Percentiles rank a stretch among this genome's conserved stretches.
phyloP scores from a whole-genome alignment of 2,329 filamentous ascomycete species.

The Clonostachys rosea region DNA sequence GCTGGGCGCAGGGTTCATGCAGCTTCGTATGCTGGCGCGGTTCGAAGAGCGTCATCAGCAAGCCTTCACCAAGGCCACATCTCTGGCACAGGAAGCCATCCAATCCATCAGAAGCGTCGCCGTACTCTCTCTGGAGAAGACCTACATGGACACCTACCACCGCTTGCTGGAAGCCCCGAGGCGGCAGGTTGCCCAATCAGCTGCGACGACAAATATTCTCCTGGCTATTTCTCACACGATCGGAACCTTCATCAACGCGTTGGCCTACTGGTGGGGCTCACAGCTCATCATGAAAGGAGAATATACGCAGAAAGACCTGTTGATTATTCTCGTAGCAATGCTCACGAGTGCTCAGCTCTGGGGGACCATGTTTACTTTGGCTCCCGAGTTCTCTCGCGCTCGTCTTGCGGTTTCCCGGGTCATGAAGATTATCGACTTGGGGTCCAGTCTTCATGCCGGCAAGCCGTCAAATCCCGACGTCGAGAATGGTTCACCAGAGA shows the following conservation, averaged over 20 bases:
- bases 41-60: conserved; percentile 60
- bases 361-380: conserved; percentile 70
- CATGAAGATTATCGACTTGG: conserved; percentile 41
- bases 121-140: conserved; percentile 46
- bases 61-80: conserved; percentile 59
- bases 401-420: conserved; percentile 56
- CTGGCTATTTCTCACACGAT: conserved; percentile 55
- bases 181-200: conserved; percentile 46
- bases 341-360: conserved; percentile 70
- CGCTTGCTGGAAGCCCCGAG: conserved; percentile 43
- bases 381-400: conserved; percentile 67
- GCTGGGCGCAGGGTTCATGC: conserved; percentile 64
- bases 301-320: conserved; percentile 64
- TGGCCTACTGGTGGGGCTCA: conserved; percentile 78
- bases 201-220: conserved; percentile 50
- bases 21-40: conserved; percentile 56
- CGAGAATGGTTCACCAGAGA: conserved; percentile 25
- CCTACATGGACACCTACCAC: conserved; percentile 47
- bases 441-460: conserved; percentile 11
- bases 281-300: conserved; percentile 63
- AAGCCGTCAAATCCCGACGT: conserved; percentile 22
- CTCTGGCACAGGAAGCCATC: conserved; percentile 63
- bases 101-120: conserved; percentile 62
- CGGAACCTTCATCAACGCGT: conserved; percentile 65
- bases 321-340: conserved; percentile 68